Base-by-base conservation (phyloP, 495 filamentous ascomycete species). In the Paragyromitra xinjiangensis region DNA sequence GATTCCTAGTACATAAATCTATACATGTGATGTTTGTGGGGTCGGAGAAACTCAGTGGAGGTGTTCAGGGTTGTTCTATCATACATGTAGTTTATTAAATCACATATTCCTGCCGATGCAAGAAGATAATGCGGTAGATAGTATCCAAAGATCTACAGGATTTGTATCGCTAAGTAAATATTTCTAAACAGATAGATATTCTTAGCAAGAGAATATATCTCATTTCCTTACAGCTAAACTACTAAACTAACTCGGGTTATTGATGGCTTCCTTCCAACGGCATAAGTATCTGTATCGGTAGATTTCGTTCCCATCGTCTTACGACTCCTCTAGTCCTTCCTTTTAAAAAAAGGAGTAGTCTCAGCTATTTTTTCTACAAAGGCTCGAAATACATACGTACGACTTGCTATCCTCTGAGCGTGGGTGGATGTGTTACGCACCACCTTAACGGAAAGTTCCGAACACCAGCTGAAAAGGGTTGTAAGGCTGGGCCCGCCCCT, bases 281-380 rank as follows among this genome's bases (percentile, higher is more conserved):
- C 16, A 53, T 53, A 19, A 53, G n/a, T 34, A 34, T 34, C 29
- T 34, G 29, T 34, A 34, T 34, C 50, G 3, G 40, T 55, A 51
- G 45, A 59, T 40, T 22, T 3, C 8, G 40, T 56, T 48, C n/a
- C 42, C 44, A 9, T 12, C 19, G 88, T 85, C 73, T 92, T 87
- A 45, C 55, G 55, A 29, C 22, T 58, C 55, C 55, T 1, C 19
- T 2, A 19, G 24, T 58, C n/a, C 50, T 53, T n/a, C 9, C 1
- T 34, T 34, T 29, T 34, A 3, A 34, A 34, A 34, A 34, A 34
- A 34, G 56, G 14, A 53, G 7, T 45, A 48, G 53, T 61, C 55
- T 1, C 53, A 62, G 40, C 55, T 24, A 59, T 24, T 61, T 16
- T 59, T 11, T 48, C 69, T 8, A 34, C 5, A 5, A 58, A 58